Evolutionary conservation across 352 stramenopile species (phyloP).

Genomic region (Pilasporangium apinafurcum): DNA sequence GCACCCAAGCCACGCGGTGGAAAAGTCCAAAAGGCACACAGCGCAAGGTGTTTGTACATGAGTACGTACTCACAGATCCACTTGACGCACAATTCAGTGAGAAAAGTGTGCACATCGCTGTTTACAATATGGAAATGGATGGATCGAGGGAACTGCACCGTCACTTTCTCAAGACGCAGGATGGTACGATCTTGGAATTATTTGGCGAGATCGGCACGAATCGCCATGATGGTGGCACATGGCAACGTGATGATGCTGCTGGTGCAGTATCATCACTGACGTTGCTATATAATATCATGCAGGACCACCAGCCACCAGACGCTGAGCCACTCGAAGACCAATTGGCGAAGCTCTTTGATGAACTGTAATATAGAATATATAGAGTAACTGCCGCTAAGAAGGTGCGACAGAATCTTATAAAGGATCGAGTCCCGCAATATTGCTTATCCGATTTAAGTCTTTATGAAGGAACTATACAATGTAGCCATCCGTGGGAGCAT

Average conservation of each 20-base stretch:
- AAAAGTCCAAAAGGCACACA: slow-evolving; percentile 45
- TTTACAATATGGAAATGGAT: slow-evolving; percentile 74
- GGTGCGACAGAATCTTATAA: no score
- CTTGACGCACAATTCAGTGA: slow-evolving; percentile 54
- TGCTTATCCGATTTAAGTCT: no score
- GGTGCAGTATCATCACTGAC: slow-evolving; percentile 25
- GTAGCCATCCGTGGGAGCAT: no score
- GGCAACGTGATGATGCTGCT: slow-evolving; percentile 24
- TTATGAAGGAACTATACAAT: no score
- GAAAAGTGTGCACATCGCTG: slow-evolving; percentile 67
- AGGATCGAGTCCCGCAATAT: no score
- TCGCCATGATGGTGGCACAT: slow-evolving; percentile 26
- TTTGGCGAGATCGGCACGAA: slow-evolving; percentile 54
- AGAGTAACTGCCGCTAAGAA: no score
- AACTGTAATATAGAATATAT: no score
- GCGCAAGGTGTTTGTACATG: slow-evolving; percentile 75
- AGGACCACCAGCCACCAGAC: slow-evolving; percentile 19
- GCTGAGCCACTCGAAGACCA: background rate
- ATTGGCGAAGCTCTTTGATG: slow-evolving; percentile 4
- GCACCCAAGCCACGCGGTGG: slow-evolving; percentile 52
- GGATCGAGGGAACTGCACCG: slow-evolving; percentile 60
- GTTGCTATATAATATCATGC: slow-evolving; percentile 48
- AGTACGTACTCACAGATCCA: slow-evolving; percentile 75
- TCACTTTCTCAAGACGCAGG: slow-evolving; percentile 81
- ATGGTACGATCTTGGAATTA: slow-evolving; percentile 84